phyloP scores from a whole-genome alignment of 1,284 basidiomycete genomes.

The Puccinia polysora region DNA sequence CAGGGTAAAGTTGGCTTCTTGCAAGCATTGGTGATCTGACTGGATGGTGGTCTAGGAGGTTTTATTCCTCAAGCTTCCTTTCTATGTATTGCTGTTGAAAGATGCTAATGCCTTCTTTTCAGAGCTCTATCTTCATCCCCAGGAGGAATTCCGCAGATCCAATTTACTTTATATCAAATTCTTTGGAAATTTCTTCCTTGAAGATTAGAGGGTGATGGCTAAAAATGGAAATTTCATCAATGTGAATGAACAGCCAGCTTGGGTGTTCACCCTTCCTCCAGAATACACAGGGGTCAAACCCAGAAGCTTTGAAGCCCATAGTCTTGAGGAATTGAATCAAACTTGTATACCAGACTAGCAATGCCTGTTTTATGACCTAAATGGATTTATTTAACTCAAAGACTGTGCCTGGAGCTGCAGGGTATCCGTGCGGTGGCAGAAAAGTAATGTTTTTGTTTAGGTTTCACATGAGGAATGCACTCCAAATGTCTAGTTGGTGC shows the following conservation, averaged over 20 bases:
- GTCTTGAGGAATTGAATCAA: neutral
- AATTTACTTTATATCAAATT: constrained; percentile 2
- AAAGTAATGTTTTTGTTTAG: neutral
- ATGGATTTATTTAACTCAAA: constrained; percentile 7
- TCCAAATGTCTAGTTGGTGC: neutral
- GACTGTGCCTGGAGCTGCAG: neutral
- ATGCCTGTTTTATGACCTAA: neutral
- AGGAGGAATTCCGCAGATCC: neutral
- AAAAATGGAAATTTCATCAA: constrained; percentile 14
- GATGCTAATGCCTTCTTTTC: neutral
- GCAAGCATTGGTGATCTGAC: neutral
- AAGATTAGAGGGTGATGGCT: neutral
- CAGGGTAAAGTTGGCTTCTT: neutral
- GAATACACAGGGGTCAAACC: constrained; percentile 3
- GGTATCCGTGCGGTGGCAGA: neutral
- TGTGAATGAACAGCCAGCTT: neutral
- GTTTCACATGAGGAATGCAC: neutral
- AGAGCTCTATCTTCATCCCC: neutral
- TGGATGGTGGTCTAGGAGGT: neutral
- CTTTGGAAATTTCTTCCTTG: neutral
- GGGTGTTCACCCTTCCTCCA: neutral
- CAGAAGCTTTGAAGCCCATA: neutral
- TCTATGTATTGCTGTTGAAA: neutral
- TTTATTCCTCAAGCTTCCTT: neutral
- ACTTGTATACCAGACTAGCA: neutral